Conservation (phyloP, 371 early-diverging fungal species). For the Fennellomyces sp. region DNA sequence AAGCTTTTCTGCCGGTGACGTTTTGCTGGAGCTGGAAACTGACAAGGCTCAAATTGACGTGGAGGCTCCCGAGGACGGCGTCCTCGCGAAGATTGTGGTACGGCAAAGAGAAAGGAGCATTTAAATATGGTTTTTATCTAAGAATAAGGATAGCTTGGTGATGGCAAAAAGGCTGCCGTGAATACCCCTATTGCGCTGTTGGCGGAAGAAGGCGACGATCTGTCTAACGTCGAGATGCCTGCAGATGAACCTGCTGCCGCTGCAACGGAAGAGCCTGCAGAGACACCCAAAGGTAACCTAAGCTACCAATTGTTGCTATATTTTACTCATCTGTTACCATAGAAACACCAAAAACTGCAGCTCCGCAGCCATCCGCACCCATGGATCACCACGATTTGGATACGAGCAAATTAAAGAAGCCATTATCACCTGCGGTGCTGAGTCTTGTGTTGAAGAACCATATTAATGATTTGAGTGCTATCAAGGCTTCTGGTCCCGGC, state of each 20-base stretch:
- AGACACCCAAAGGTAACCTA: slow-evolving; percentile 12
- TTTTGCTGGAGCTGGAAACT: slow-evolving; percentile 92
- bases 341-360: slow-evolving; percentile 9
- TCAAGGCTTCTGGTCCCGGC: slow-evolving; percentile 84
- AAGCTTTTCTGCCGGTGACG: slow-evolving; percentile 83
- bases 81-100: slow-evolving; percentile 89
- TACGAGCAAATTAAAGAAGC: slow-evolving; percentile 49
- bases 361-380: slow-evolving; percentile 28
- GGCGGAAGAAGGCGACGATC: slow-evolving; percentile 90
- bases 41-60: slow-evolving; percentile 98
- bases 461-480: slow-evolving; percentile 56
- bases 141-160: slow-evolving; percentile 37
- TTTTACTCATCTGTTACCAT: too few species aligned
- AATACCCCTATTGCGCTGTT: slow-evolving; percentile 82
- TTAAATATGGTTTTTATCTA: slow-evolving; percentile 20
- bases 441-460: slow-evolving; percentile 62
- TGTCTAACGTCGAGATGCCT: slow-evolving; percentile 75
- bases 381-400: slow-evolving; percentile 50
- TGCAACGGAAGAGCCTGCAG: not conserved
- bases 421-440: slow-evolving; percentile 74
- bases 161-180: slow-evolving; percentile 66
- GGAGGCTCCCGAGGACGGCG: slow-evolving; percentile 94
- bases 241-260: slow-evolving; percentile 24
- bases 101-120: slow-evolving; percentile 34
- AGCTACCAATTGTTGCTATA: too few species aligned